Conservation (phyloP, 2,329 filamentous ascomycete genomes). For the Cytospora chrysosperma region DNA sequence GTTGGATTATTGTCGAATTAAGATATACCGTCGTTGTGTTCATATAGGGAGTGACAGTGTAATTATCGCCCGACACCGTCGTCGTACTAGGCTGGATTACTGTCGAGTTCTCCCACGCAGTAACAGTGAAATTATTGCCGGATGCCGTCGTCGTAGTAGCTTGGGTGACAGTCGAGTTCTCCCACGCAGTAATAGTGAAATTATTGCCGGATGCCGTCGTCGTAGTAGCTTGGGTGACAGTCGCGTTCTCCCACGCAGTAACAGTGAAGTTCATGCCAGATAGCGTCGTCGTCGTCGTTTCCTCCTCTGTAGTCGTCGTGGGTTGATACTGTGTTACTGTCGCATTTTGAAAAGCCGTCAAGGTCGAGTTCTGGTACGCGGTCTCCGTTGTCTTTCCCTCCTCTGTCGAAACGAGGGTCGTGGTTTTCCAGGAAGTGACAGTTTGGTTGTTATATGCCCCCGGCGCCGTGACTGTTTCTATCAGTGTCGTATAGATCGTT, state of each 20-base stretch:
- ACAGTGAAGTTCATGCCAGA: not conserved
- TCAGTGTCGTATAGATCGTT: not conserved
- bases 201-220: not conserved
- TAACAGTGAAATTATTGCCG: not conserved
- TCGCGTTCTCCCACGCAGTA: not conserved
- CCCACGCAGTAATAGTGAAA: not conserved
- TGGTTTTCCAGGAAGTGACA: conserved; percentile 9
- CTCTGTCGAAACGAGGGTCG: conserved; percentile 6
- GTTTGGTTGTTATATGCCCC: conserved; percentile 9
- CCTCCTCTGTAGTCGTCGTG: not conserved
- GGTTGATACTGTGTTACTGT: not conserved
- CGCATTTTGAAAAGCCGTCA: conserved; percentile 2
- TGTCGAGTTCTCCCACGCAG: not conserved
- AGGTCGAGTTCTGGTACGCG: conserved; percentile 7
- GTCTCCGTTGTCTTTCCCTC: conserved; percentile 13
- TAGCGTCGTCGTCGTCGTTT: not conserved
- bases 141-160: not conserved
- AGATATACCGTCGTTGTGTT: not conserved
- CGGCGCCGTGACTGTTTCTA: conserved; percentile 3
- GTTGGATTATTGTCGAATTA: not conserved
- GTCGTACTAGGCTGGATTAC: too few species aligned
- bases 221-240: too few species aligned
- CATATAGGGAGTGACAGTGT: not conserved
- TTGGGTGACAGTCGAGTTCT: not conserved
- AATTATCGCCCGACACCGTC: not conserved